Percentiles rank a stretch among this genome's conserved stretches.
phyloP scores from a whole-genome alignment of 495 filamentous ascomycete genomes.

The Xylaria nigripes region DNA sequence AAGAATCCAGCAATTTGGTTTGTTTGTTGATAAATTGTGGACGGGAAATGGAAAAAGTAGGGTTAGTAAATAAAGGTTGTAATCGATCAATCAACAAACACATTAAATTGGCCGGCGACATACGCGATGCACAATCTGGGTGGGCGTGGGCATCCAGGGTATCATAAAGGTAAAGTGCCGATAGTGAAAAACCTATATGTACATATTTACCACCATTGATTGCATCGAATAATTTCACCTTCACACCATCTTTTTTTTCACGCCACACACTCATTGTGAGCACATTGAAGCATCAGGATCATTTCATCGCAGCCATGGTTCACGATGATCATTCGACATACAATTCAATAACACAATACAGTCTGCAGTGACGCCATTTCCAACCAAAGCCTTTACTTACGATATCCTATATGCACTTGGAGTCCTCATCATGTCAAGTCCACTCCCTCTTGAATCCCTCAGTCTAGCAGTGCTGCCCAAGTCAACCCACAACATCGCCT shows the following conservation, averaged over 20 bases:
- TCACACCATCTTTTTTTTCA: neutral
- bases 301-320: neutral
- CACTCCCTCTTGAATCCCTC: conserved; percentile 37
- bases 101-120: neutral
- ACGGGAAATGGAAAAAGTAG: too few relatives aligned
- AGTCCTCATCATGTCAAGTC: neutral
- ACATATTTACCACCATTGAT: neutral
- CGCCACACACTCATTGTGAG: neutral
- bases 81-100: neutral
- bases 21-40: too few relatives aligned
- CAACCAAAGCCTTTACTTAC: neutral
- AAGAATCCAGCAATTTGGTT: too few relatives aligned
- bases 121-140: too few relatives aligned
- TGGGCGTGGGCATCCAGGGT: too few relatives aligned
- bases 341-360: neutral
- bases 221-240: neutral
- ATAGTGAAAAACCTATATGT: neutral
- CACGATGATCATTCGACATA: neutral
- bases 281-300: neutral
- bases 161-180: too few relatives aligned
- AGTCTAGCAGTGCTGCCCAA: conserved; percentile 34
- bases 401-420: too few relatives aligned
- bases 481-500: conserved; percentile 37
- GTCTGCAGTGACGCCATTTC: neutral
- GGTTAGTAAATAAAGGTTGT: too few relatives aligned